Conservation (phyloP, 768 basidiomycete genomes). For the Hypholoma fasciculare region DNA sequence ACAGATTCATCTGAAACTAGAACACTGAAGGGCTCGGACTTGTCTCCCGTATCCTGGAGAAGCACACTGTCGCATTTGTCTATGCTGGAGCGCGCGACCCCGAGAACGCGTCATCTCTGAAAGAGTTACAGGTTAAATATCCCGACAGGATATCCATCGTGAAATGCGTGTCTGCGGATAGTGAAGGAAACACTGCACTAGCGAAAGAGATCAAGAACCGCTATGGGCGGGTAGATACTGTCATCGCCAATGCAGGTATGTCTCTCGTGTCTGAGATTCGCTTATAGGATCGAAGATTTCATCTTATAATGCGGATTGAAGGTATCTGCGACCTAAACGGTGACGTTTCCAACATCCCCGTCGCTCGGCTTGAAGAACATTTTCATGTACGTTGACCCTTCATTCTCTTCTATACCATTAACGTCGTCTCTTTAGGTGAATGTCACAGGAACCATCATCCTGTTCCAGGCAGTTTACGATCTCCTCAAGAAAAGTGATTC, state of each 20-base stretch:
- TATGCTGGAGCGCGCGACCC: neutral
- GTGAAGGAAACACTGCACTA: neutral
- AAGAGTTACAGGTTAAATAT: neutral
- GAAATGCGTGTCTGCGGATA: neutral
- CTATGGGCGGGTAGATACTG: neutral
- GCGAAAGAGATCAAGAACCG: neutral
- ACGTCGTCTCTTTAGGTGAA: neutral
- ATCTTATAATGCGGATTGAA: neutral
- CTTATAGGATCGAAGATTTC: no score
- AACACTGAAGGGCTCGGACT: no score
- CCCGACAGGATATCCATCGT: neutral
- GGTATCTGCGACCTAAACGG: neutral
- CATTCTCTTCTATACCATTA: neutral
- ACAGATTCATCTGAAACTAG: no score
- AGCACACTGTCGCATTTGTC: neutral
- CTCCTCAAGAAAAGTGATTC: slow-evolving; percentile 3
- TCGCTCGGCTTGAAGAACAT: neutral
- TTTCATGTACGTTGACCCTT: neutral
- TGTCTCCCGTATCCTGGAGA: no score
- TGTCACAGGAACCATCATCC: slow-evolving; percentile 1
- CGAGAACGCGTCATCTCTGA: neutral
- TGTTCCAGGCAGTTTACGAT: slow-evolving; percentile 1
- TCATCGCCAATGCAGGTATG: slow-evolving; percentile 2
- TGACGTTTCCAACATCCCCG: neutral
- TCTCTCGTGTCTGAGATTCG: no score